Conservation (phyloP, 768 basidiomycete species). For the Boletus rubescentipes region DNA sequence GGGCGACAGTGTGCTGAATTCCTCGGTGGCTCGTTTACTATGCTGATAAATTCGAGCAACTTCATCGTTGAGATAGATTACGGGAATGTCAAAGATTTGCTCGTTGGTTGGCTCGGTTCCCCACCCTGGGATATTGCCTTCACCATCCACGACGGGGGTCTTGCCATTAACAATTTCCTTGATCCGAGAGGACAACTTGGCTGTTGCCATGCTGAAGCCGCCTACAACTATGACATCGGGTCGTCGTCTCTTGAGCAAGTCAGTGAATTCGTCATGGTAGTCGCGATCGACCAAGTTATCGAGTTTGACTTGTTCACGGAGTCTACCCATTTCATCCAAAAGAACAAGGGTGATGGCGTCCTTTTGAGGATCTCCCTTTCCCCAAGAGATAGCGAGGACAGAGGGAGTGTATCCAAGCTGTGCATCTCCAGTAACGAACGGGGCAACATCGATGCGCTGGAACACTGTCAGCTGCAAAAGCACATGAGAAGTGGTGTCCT, state of each 20-base stretch:
- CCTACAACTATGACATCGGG: constrained; percentile 90
- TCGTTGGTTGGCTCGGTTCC: constrained; percentile 36
- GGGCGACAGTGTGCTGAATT: constrained; percentile 74
- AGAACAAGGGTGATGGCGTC: constrained; percentile 86
- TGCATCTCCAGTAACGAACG: constrained; percentile 62
- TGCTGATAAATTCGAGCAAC: constrained; percentile 94
- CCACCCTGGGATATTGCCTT: constrained; percentile 22
- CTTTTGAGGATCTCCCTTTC: constrained; percentile 89
- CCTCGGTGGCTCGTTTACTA: constrained; percentile 78
- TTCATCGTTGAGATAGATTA: constrained; percentile 86
- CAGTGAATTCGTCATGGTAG: constrained; percentile 69
- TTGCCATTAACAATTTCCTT: constrained; percentile 51
- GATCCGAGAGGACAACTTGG: constrained; percentile 63
- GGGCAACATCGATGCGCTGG: constrained; percentile 82
- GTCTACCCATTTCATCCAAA: constrained; percentile 83
- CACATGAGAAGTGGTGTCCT: constrained; percentile 23
- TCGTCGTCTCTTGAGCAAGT: constrained; percentile 76
- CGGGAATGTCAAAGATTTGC: constrained; percentile 58
- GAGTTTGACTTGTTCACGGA: constrained; percentile 87
- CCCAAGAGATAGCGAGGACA: constrained; percentile 91
- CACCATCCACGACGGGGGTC: constrained; percentile 23
- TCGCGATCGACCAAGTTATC: constrained; percentile 81
- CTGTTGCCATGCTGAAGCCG: constrained; percentile 82
- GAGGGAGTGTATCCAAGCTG: constrained; percentile 69
- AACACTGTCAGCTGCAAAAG: constrained; percentile 13